Evolutionary conservation across 768 basidiomycete genomes (phyloP), one percentile per base, ranked within the genome.

Genomic region (Hirschioporus abietinus): DNA sequence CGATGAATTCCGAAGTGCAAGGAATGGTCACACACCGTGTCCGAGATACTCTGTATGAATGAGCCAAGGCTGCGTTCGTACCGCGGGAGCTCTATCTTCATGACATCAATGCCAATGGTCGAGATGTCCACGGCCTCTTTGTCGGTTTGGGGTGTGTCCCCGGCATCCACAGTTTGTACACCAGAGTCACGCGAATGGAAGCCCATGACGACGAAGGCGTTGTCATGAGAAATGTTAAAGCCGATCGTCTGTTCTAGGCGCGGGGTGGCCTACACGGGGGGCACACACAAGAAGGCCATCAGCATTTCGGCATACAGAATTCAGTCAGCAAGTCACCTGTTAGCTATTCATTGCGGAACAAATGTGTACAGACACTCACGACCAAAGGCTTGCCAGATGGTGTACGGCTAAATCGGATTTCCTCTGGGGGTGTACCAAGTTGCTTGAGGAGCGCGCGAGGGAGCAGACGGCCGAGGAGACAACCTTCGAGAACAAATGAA

Each of bases 201-300:
- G 3, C 84, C 89, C 83, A 95, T 86, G 17, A 84, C 90, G 65
- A 95, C 79, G 26, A 91, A 72, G 1, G 82, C 83, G 71, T 88
- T 89, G 74, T 95, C 93, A 73, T 95, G 93, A 24, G 92, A 86
- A 64, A 95, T 80, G 74, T 95, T 95, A 79, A 85, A 95, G 0
- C 83, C 90, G 58, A 95, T 80, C 1, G 86, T 82, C n/a, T 84
- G 83, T 67, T 81, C 72, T 67, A 83, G 64, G 17, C 71, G 75
- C 26, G 81, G 78, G 7, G 81, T 78, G 3, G 78, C 79, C 88
- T 88, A 72, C 12, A 35, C 15, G 67, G 35, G 64, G 52, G n/a
- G 35, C 63, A 62, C 71, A 69, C 6, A 65, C n/a, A 60, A 7
- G 35, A 63, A 26, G n/a, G 60, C 60, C 30, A 30, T 30, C 42